Conservation (phyloP, 176 grass and related monocot species). For the Chrysopogon serrulatus region DNA sequence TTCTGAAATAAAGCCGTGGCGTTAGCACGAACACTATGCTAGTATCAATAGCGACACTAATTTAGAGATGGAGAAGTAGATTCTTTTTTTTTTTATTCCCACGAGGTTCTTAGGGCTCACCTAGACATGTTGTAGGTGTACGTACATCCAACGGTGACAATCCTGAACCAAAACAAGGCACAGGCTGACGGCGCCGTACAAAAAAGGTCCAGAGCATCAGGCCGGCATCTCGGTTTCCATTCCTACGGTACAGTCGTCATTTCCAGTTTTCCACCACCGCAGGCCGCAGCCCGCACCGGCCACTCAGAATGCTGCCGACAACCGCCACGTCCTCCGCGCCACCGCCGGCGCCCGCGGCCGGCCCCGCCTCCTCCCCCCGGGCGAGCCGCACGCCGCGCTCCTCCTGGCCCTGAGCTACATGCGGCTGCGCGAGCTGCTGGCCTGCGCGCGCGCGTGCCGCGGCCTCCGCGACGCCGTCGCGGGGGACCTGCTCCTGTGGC, state of each 20-base stretch:
- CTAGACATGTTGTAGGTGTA: too few species aligned
- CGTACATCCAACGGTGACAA: neutral
- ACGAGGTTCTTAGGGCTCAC: too few species aligned
- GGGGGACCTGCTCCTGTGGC: conserved; percentile 46
- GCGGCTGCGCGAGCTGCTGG: conserved; percentile 51
- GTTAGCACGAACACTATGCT: too few species aligned
- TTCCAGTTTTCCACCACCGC: neutral
- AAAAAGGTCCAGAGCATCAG: neutral
- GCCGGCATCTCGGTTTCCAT: neutral
- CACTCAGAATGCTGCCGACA: conserved; percentile 37
- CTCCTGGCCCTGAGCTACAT: conserved; percentile 62
- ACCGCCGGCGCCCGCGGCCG: neutral
- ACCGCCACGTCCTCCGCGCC: conserved; percentile 10
- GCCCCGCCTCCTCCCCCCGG: neutral
- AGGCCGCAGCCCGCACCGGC: neutral
- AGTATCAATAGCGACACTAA: too few species aligned
- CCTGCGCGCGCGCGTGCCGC: conserved; percentile 45
- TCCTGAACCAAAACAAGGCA: neutral
- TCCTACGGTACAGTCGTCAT: neutral
- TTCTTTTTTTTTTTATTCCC: too few species aligned
- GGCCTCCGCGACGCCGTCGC: conserved; percentile 43
- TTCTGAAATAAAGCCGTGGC: too few species aligned
- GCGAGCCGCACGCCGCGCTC: conserved; percentile 43
- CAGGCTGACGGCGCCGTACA: neutral
- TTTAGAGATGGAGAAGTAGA: too few species aligned